Evolutionary conservation across 1,284 basidiomycete genomes (phyloP).

Genomic region (Puccinia coronata): DNA sequence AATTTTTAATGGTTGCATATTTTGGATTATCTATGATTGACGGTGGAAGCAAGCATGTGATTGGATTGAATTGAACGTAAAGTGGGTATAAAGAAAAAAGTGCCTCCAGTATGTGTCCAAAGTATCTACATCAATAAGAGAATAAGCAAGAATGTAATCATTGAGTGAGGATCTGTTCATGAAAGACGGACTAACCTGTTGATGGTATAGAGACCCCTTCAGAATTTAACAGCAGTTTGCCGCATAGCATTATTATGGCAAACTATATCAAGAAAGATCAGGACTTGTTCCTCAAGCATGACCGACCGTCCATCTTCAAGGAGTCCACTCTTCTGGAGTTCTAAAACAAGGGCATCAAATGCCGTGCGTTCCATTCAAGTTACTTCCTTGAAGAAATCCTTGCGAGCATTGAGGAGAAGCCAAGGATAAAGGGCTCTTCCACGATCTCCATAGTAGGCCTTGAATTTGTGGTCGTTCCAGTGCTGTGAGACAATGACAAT

Average conservation of each 20-base stretch:
- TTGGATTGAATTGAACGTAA: background rate
- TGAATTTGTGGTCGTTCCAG: background rate
- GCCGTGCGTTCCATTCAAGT: background rate
- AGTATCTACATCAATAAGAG: background rate
- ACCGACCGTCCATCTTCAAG: background rate
- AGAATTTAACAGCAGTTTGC: background rate
- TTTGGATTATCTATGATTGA: background rate
- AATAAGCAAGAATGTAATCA: background rate
- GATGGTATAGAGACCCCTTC: background rate
- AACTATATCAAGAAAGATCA: background rate
- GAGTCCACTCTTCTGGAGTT: background rate
- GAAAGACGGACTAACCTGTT: background rate
- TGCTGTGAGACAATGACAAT: background rate
- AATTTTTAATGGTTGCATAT: background rate
- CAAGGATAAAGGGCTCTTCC: background rate
- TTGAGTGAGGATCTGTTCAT: background rate
- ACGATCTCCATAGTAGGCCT: slow-evolving; percentile 1
- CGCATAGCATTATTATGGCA: background rate
- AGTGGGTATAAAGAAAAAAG: background rate
- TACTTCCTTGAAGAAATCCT: background rate
- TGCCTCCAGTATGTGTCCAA: background rate
- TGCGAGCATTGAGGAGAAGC: background rate
- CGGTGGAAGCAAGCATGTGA: background rate
- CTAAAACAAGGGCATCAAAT: background rate
- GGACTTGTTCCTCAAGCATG: background rate